Base-by-base conservation (phyloP, 139 green algal species). In the Cymbomonas tetramitiformis region DNA sequence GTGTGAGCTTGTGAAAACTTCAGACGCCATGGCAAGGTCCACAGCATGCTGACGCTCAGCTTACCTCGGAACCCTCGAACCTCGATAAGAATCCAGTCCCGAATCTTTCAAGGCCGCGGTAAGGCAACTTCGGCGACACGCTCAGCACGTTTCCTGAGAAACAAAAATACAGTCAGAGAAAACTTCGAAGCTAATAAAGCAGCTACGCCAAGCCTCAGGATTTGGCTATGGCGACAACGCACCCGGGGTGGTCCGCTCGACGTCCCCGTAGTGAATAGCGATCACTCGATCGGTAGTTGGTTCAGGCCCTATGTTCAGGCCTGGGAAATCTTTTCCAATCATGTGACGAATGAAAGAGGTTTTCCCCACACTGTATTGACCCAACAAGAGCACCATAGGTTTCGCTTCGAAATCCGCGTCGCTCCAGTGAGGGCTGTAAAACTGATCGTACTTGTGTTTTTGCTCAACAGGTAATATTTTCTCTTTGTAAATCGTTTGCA, bases 271-370 rank as follows among this genome's bases (percentile, higher is more conserved):
- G 59, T 79, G 80, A 24, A 95, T 34, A 34, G 94, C 86, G 44
- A 97, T 84, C 74, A 98, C 97, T 18, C 90, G 80, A 73, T 97
- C 90, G 0, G 90, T 97, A 12, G 90, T 97, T 21, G 90, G 90
- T 69, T 97, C 90, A 3, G 90, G 90, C 0, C 90, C 90, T 30
- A 97, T 96, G 74, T 96, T 77, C 3, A 73, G 70, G 36, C 86
- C 87, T 2, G 89, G 89, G 77, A 96, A 97, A 52, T 93, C 79
- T 10, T 76, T 46, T 0, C 77, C 79, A 54, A 97, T 71, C 70
- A 96, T 70, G 62, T 88, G 83, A 68, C 94, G 87, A 69, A 96
- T 94, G 73, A 97, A 96, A 0, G 88, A 94, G 24, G 87, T 94
- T 71, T 96, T 96, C n/a, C 87, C 86, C 9, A 86, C 93, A 30